Conservation (phyloP, 108 stramenopile species). For the Seminavis robusta region DNA sequence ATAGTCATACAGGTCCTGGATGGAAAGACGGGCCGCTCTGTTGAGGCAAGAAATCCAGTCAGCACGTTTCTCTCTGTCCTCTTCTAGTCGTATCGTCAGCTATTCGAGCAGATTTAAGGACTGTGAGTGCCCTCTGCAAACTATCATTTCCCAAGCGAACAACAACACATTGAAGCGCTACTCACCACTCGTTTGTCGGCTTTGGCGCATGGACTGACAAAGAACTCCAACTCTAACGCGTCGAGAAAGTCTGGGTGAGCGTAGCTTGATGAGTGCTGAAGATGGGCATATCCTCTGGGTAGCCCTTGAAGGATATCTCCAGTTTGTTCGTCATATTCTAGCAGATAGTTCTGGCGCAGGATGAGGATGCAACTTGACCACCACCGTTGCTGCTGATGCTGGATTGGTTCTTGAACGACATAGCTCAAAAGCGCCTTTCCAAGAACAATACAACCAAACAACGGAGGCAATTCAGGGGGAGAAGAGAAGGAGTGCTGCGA, state of each 20-base stretch:
- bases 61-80: slow-evolving; percentile 50
- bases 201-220: slow-evolving; percentile 69
- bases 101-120: neutral
- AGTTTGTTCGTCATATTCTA: slow-evolving; percentile 53
- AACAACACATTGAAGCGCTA: neutral
- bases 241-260: slow-evolving; percentile 51
- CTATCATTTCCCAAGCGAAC: neutral
- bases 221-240: slow-evolving; percentile 71
- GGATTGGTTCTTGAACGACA: slow-evolving; percentile 23
- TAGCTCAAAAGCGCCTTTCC: slow-evolving; percentile 62
- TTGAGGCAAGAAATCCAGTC: slow-evolving; percentile 66
- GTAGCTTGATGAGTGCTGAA: slow-evolving; percentile 51
- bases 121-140: neutral
- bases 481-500: too few species aligned
- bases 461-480: slow-evolving; percentile 9
- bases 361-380: slow-evolving; percentile 64
- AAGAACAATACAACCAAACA: slow-evolving; percentile 52
- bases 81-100: slow-evolving; percentile 59
- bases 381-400: slow-evolving; percentile 14
- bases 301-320: slow-evolving; percentile 28
- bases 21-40: slow-evolving; percentile 48
- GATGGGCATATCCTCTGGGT: slow-evolving; percentile 70
- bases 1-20: slow-evolving; percentile 66
- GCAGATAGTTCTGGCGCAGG: slow-evolving; percentile 73
- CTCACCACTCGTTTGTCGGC: slow-evolving; percentile 56